Percentiles rank a stretch among this genome's conserved stretches.
phyloP scores from a whole-genome alignment of 352 stramenopile species.

The Globisporangium heterothallicum region DNA sequence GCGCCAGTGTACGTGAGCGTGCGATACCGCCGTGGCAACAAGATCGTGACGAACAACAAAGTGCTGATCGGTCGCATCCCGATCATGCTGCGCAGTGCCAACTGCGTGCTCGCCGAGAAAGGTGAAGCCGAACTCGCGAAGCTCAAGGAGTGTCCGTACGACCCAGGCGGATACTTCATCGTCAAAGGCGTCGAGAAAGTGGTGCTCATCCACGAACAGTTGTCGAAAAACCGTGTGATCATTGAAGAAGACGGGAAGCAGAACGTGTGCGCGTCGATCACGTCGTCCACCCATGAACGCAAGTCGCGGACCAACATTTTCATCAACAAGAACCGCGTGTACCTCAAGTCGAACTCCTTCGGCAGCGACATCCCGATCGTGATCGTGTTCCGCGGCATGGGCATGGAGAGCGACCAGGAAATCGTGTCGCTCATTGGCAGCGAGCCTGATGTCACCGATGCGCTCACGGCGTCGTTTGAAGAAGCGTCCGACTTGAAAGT shows the following conservation, averaged over 20 bases:
- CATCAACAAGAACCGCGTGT: constrained; percentile 94
- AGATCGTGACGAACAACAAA: constrained; percentile 99
- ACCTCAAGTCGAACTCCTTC: constrained; percentile 99
- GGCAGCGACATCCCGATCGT: constrained; percentile 97
- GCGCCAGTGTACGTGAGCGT: constrained; percentile 99
- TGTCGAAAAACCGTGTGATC: constrained; percentile 99
- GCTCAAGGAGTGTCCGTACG: constrained; percentile 99
- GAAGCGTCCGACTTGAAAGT: constrained; percentile 94
- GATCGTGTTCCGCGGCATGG: constrained; percentile 97
- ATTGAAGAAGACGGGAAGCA: constrained; percentile 95
- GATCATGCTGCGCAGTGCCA: constrained; percentile 97
- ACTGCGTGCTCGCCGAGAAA: constrained; percentile 95
- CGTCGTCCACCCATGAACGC: constrained; percentile 97
- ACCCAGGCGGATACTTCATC: constrained; percentile 99
- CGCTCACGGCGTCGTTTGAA: constrained; percentile 94
- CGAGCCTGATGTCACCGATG: constrained; percentile 93
- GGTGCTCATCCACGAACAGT: constrained; percentile 99
- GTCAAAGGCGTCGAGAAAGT: constrained; percentile 98
- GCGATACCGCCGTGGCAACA: constrained; percentile 94
- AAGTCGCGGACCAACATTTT: constrained; percentile 98
- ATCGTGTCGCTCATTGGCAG: constrained; percentile 95
- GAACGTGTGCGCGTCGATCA: constrained; percentile 94
- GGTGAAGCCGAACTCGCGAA: constrained; percentile 91
- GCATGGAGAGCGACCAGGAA: constrained; percentile 97
- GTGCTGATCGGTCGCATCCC: constrained; percentile 94